Evolutionary conservation across 2,329 filamentous ascomycete genomes (phyloP), one percentile per base, ranked within the genome.

Genomic region (Capronia coronata): DNA sequence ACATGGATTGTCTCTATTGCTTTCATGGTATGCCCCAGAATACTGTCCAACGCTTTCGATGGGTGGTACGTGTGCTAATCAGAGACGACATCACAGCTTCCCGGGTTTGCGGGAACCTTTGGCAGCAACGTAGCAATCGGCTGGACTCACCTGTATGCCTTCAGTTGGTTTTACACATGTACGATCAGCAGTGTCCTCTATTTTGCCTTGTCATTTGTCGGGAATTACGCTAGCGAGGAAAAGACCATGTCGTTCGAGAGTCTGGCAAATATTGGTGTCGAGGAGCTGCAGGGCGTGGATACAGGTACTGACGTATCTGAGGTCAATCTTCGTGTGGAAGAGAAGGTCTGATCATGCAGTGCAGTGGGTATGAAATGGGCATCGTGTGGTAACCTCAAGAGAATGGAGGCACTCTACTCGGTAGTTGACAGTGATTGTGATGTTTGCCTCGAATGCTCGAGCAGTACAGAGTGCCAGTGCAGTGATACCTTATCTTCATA

Each of bases 1-100:
- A 75, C 79, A 0, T 82, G 82, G 53, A 41, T 82, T 5, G 66
- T 78, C 23, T 41, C 48, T 1, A 23, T 51, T 7, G 37, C 11
- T 22, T 37, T 51, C 37, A 41, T 54, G 48, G 46, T 52, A 39
- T 27, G 23, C 23, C 10, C 10, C 23, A 5, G 23, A 5, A 5
- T 27, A 5, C 23, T 10, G 5, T 27, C 23, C 23, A 27, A 10
- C 23, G n/a, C n/a, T n/a, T n/a, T n/a, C 10, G 23, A 5, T 27
- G 23, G 23, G 23, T 5, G 5, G 23, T 27, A 27, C 23, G 5
- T 27, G 10, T 27, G 23, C 23, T 27, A 10, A 21, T 10, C 13
- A 9, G 16, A 16, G 21, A 23, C 40, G 6, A 41, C 22, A 7
- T 11, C 34, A 41, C 25, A 43, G 29, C 43, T 52, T 34, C 51